Conservation (phyloP, 768 basidiomycete genomes). For the Tricholoma saponaceum region DNA sequence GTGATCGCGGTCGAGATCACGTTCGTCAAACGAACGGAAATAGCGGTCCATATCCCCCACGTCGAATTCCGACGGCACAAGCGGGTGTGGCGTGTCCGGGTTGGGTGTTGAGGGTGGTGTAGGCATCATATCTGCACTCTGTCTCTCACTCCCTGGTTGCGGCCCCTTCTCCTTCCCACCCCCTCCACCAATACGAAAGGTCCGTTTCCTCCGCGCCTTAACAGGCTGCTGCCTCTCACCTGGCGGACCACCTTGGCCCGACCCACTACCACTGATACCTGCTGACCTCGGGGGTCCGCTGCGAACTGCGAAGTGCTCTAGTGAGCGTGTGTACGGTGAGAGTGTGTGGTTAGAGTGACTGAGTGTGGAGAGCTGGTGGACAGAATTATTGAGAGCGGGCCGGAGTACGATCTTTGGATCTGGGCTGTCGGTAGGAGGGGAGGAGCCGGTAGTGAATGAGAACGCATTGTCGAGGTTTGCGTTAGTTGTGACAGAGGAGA, state of each 20-base stretch:
- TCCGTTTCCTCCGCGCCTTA: slow-evolving; percentile 76
- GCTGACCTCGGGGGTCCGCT: slow-evolving; percentile 67
- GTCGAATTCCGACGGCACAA: slow-evolving; percentile 48
- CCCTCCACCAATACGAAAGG: slow-evolving; percentile 51
- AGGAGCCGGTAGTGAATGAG: slow-evolving; percentile 16
- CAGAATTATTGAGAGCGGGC: slow-evolving; percentile 60
- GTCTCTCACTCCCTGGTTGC: slow-evolving; percentile 5
- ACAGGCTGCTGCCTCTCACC: slow-evolving; percentile 46
- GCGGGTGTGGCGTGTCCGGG: slow-evolving; percentile 8
- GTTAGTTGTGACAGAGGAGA: slow-evolving; percentile 22
- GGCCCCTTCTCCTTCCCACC: neutral
- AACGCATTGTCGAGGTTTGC: slow-evolving; percentile 20
- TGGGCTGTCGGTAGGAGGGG: slow-evolving; percentile 26
- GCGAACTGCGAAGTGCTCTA: slow-evolving; percentile 90
- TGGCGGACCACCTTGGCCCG: slow-evolving; percentile 11
- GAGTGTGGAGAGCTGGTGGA: slow-evolving; percentile 84
- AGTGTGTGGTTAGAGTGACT: slow-evolving; percentile 90
- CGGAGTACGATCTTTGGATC: slow-evolving; percentile 60
- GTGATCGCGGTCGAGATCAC: neutral
- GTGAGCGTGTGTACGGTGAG: slow-evolving; percentile 86
- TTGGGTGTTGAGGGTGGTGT: neutral
- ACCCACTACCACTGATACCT: slow-evolving; percentile 7
- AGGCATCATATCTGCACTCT: slow-evolving; percentile 12
- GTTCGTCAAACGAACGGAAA: slow-evolving; percentile 41
- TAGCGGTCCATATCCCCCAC: slow-evolving; percentile 72